phyloP scores from a whole-genome alignment of 768 basidiomycete genomes.

The Imleria badia region DNA sequence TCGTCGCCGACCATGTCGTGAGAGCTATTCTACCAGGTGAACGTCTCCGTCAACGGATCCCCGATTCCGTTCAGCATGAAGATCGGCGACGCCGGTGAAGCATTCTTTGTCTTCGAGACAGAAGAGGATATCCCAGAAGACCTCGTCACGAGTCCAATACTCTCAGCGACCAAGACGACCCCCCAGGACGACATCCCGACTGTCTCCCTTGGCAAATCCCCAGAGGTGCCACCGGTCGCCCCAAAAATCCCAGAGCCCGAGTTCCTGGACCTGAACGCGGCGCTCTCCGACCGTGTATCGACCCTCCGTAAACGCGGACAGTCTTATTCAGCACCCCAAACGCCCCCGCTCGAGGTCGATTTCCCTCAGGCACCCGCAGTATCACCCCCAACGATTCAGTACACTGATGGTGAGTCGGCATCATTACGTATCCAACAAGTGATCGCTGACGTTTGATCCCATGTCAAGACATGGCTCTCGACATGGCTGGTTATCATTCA shows the following conservation, averaged over 20 bases:
- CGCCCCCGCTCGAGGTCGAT: slow-evolving; percentile 43
- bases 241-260: slow-evolving; percentile 60
- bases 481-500: slow-evolving; percentile 78
- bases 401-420: slow-evolving; percentile 50
- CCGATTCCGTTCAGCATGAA: slow-evolving; percentile 95
- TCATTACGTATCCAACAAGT: slow-evolving; percentile 3
- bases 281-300: slow-evolving; percentile 10
- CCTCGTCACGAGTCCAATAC: slow-evolving; percentile 90
- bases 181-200: slow-evolving; percentile 31
- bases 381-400: slow-evolving; percentile 57
- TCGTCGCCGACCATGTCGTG: neutral
- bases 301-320: slow-evolving; percentile 23
- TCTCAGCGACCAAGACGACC: slow-evolving; percentile 53
- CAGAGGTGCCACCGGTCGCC: slow-evolving; percentile 2
- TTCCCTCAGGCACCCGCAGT: slow-evolving; percentile 40
- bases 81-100: slow-evolving; percentile 97
- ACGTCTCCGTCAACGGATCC: slow-evolving; percentile 82
- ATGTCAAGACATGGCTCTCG: slow-evolving; percentile 68
- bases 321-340: slow-evolving; percentile 29
- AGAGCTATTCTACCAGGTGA: slow-evolving; percentile 58
- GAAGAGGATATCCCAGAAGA: slow-evolving; percentile 92
- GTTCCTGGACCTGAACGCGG: slow-evolving; percentile 79
- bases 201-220: slow-evolving; percentile 19
- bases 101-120: slow-evolving; percentile 98
- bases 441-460: slow-evolving; percentile 4